phyloP scores from a whole-genome alignment of 495 filamentous ascomycete species.

The Aspergillus hancockii region DNA sequence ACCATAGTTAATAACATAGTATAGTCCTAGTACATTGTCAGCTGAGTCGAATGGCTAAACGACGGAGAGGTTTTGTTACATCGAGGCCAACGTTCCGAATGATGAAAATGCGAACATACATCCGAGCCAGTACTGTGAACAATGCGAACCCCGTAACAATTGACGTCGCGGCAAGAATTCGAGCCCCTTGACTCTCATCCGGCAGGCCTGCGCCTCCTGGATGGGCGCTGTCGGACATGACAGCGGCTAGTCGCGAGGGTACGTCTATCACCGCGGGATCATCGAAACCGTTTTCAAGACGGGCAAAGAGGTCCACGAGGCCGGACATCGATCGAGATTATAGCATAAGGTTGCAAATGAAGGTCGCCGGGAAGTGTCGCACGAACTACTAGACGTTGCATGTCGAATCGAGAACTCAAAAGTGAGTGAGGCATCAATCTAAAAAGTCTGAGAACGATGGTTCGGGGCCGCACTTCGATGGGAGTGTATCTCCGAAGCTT shows the following conservation, averaged over 20 bases:
- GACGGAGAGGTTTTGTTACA: conserved; percentile 17
- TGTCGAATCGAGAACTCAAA: conserved; percentile 1
- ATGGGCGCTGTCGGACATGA: conserved; percentile 18
- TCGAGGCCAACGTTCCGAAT: conserved; percentile 40
- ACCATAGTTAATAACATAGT: conserved; percentile 41
- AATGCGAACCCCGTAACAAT: conserved; percentile 35
- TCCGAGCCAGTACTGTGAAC: conserved; percentile 25
- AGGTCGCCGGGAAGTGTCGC: background rate
- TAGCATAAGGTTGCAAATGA: background rate
- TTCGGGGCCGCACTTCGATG: background rate
- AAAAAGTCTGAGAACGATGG: background rate
- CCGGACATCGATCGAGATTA: background rate
- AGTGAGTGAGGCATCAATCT: background rate
- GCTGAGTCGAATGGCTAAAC: background rate
- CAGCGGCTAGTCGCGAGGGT: background rate
- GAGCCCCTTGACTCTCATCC: conserved; percentile 32
- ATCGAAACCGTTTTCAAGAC: background rate
- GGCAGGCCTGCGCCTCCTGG: conserved; percentile 21
- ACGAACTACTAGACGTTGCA: background rate
- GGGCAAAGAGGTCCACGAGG: background rate
- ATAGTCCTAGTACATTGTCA: conserved; percentile 25
- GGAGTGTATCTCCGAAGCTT: background rate
- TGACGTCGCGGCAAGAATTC: conserved; percentile 35
- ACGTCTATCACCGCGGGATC: background rate
- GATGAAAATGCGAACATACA: conserved; percentile 42